Evolutionary conservation across 2,329 filamentous ascomycete genomes (phyloP).

Genomic region (Colletotrichum sp.): DNA sequence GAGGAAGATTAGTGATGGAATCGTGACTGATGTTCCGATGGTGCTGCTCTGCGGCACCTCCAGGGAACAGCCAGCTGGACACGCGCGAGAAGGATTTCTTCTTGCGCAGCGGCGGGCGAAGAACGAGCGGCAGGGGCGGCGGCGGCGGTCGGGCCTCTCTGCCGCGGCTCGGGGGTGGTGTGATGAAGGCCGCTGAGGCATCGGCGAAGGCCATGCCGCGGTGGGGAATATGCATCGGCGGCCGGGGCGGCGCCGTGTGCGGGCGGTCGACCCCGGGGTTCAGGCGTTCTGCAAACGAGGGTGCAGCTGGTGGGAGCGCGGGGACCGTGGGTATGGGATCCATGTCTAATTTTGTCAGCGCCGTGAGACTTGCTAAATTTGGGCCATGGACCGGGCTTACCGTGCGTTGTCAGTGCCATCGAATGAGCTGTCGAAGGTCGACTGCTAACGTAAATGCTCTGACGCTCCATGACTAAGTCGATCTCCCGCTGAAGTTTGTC

Average conservation of each 20-base stretch:
- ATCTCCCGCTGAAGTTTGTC: constrained; percentile 65
- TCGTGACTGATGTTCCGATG: constrained; percentile 48
- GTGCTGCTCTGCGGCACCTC: constrained; percentile 32
- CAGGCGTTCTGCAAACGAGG: constrained; percentile 62
- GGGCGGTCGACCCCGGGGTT: constrained; percentile 46
- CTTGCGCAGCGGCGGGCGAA: constrained; percentile 66
- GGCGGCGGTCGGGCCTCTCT: constrained; percentile 47
- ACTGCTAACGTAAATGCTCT: constrained; percentile 60
- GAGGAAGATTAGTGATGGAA: constrained; percentile 60
- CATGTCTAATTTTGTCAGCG: constrained; percentile 38
- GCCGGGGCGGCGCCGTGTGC: constrained; percentile 37
- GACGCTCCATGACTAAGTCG: constrained; percentile 63
- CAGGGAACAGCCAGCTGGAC: constrained; percentile 63
- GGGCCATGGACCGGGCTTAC: constrained; percentile 8
- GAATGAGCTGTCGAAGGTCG: constrained; percentile 58
- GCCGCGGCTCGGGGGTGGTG: constrained; percentile 29
- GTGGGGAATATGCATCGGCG: constrained; percentile 36
- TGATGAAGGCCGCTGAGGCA: constrained; percentile 34
- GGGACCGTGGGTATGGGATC: constrained; percentile 62
- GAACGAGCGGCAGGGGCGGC: constrained; percentile 62
- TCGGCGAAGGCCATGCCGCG: constrained; percentile 33
- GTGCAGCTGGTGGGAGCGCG: constrained; percentile 59
- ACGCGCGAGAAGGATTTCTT: constrained; percentile 71
- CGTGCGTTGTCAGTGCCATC: constrained; percentile 25
- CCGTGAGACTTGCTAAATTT: neutral